Percentiles rank a stretch among this genome's conserved stretches.
Conservation (phyloP, 352 stramenopile genomes). For the Achlya hypogyna region DNA sequence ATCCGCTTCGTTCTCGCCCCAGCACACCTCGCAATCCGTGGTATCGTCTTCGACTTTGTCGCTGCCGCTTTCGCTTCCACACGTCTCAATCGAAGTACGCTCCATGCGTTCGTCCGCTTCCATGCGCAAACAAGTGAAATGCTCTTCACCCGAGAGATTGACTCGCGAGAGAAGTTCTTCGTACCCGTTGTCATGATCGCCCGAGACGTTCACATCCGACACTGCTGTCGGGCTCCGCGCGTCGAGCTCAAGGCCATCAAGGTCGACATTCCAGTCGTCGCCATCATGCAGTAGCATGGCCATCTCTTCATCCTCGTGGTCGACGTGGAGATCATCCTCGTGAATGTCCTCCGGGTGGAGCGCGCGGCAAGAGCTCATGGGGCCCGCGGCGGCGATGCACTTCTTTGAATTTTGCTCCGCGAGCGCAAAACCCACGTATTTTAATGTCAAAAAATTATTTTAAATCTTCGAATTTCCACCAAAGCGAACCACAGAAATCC, state of each 20-base stretch:
- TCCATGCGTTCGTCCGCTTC: constrained; percentile 51
- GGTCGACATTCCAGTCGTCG: background rate
- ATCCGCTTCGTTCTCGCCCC: constrained; percentile 23
- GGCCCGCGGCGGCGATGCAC: background rate
- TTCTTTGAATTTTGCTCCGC: constrained; percentile 19
- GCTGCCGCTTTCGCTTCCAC: background rate
- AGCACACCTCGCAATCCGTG: background rate
- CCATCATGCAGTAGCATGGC: background rate
- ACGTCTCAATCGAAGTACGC: constrained; percentile 29
- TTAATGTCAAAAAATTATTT: background rate
- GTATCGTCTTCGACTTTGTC: background rate
- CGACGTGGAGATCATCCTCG: background rate
- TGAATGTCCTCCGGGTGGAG: background rate
- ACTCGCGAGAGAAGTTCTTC: constrained; percentile 57
- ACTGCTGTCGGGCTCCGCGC: background rate
- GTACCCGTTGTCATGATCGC: constrained; percentile 23
- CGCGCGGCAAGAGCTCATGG: background rate
- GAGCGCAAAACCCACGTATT: constrained; percentile 41
- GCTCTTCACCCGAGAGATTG: constrained; percentile 9
- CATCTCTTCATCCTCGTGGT: constrained; percentile 22
- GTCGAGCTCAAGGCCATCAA: background rate
- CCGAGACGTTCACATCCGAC: background rate
- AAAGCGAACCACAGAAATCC: constrained; percentile 11
- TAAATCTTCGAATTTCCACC: constrained; percentile 15
- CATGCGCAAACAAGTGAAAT: constrained; percentile 21